Evolutionary conservation across 805 yeast species (phyloP).

Genomic region (Kockiozyma suomiensis): DNA sequence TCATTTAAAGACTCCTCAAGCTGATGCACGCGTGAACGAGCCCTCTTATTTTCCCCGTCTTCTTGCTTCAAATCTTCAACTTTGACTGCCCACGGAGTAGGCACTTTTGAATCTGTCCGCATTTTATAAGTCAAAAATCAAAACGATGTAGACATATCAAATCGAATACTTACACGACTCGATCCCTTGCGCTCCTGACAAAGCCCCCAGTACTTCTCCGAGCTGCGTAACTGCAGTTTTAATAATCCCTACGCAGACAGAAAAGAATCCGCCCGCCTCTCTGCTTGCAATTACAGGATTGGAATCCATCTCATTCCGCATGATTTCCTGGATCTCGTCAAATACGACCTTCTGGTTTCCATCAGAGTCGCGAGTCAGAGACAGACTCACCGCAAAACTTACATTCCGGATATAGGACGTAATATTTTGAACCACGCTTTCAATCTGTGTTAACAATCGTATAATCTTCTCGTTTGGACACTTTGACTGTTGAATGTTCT

Average conservation of each 20-base stretch:
- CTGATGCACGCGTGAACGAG: slow-evolving; percentile 26
- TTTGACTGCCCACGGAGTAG: slow-evolving; percentile 37
- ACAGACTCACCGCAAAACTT: neutral
- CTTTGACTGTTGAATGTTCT: neutral
- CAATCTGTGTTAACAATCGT: neutral
- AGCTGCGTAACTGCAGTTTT: neutral
- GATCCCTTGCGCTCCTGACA: neutral
- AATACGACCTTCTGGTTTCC: neutral
- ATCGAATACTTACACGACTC: neutral
- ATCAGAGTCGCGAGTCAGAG: neutral
- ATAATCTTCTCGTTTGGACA: slow-evolving; percentile 5
- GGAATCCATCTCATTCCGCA: slow-evolving; percentile 5
- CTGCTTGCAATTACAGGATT: neutral
- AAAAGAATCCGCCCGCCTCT: slow-evolving; percentile 2
- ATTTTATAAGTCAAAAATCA: neutral
- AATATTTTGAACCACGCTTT: neutral
- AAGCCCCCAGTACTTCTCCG: slow-evolving; percentile 1
- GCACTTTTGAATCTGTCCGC: neutral
- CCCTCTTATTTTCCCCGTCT: slow-evolving; percentile 14
- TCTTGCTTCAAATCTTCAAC: slow-evolving; percentile 25
- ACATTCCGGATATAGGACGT: slow-evolving; percentile 1
- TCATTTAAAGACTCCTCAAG: slow-evolving; percentile 32
- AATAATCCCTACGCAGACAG: neutral
- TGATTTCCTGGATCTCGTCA: slow-evolving; percentile 14
- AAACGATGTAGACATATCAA: neutral